phyloP scores from a whole-genome alignment of 805 yeast genomes.

The Lipomyces lipofer region DNA sequence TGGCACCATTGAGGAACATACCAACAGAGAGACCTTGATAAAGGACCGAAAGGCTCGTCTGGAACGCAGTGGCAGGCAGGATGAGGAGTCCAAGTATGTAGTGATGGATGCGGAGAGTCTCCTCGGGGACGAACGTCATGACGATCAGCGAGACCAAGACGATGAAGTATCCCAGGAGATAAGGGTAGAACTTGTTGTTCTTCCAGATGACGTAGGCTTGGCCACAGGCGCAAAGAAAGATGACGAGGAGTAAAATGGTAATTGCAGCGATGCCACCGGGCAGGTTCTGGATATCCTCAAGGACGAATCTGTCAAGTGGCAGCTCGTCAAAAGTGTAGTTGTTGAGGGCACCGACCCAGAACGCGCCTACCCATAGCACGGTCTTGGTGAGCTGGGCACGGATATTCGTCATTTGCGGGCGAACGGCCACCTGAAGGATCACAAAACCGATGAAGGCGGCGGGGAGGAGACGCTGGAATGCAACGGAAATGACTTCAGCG shows the following conservation, averaged over 20 bases:
- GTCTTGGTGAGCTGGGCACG: constrained; percentile 42
- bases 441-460: constrained; percentile 67
- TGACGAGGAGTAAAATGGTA: constrained; percentile 48
- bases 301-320: constrained; percentile 82
- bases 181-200: constrained; percentile 55
- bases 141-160: constrained; percentile 48
- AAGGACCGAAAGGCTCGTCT: constrained; percentile 46
- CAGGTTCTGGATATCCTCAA: constrained; percentile 67
- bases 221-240: constrained; percentile 57
- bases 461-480: constrained; percentile 75
- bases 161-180: constrained; percentile 54
- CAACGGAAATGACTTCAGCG: constrained; percentile 66
- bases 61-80: constrained; percentile 79
- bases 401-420: constrained; percentile 33
- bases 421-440: constrained; percentile 55
- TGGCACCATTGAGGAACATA: constrained; percentile 75
- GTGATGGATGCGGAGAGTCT: constrained; percentile 68
- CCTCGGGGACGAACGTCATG: constrained; percentile 58
- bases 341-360: constrained; percentile 83
- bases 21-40: constrained; percentile 88
- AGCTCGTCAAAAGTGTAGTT: constrained; percentile 85
- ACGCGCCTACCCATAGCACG: constrained; percentile 71
- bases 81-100: constrained; percentile 72
- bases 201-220: constrained; percentile 83
- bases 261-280: constrained; percentile 77